Base-by-base conservation (phyloP, 2,329 filamentous ascomycete species). In the Hymenoscyphus infarciens region DNA sequence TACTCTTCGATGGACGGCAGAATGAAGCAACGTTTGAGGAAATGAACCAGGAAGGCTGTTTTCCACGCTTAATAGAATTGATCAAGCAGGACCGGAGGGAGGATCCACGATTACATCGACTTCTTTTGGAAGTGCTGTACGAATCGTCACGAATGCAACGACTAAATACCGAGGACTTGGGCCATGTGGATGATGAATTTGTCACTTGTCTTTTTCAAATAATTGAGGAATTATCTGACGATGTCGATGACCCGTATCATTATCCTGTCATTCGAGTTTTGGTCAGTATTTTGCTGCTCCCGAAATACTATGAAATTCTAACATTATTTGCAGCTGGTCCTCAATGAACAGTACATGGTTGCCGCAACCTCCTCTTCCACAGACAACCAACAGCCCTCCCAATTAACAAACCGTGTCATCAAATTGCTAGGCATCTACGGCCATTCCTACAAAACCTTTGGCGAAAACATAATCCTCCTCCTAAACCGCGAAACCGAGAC, bases 281-380 rank as follows among this genome's bases (percentile, higher is more conserved):
- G 77, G 92, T 96, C 77, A 75, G 87, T 80, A 55, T 27, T n/a
- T 29, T 53, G 15, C 22, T 53, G 22, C 27, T 25, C 56, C 13
- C 22, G 8, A 57, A 52, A n/a, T 27, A 49, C 3, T 19, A 1
- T 16, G 3, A 33, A 55, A 35, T n/a, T 11, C 49, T 38, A 29
- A 53, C 49, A 8, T 35, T 19, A 15, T 39, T 6, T 56, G 58
- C 68, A 96, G 91, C 84, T 99, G 70, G 93, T 98, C 31, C 79
- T 99, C 67, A 99, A 99, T 76, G 95, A 99, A 76, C 95, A 99
- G 77, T 99, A 97, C 77, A 96, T 99, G 90, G 87, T 98, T 61
- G 82, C 86, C 22, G 85, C 80, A 69, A 90, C 83, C 64, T 72
- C 72, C 49, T 75, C 74, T 27, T 74, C 75, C 13, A 67, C 57